A percentile compares a stretch with the other conserved stretches of the same genome.
phyloP scores from a whole-genome alignment of 1,284 basidiomycete genomes.

The Naganishia sp. region DNA sequence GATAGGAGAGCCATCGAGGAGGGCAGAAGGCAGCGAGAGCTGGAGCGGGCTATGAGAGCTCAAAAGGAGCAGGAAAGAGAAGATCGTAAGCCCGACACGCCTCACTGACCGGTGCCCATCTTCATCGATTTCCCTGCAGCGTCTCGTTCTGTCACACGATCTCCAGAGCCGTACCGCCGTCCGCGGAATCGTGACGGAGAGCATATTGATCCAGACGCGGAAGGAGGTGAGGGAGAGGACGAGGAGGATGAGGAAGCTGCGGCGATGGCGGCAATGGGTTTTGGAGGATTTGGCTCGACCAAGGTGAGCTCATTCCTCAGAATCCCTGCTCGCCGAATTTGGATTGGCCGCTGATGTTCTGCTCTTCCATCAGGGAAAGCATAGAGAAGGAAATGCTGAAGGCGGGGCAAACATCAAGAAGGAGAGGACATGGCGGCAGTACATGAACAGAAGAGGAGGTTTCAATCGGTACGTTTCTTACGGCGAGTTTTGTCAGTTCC shows the following conservation, averaged over 20 bases:
- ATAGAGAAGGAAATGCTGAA: constrained; percentile 56
- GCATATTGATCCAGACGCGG: constrained; percentile 46
- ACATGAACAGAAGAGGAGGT: constrained; percentile 72
- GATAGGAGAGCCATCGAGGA: constrained; percentile 49
- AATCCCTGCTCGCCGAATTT: not conserved
- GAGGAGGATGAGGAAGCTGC: constrained; percentile 65
- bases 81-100: constrained; percentile 10
- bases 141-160: constrained; percentile 14
- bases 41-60: constrained; percentile 27
- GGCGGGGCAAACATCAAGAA: constrained; percentile 78
- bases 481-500: not conserved
- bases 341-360: no score
- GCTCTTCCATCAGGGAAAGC: not conserved
- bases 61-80: constrained; percentile 18
- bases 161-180: constrained; percentile 23
- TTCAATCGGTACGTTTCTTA: constrained; percentile 69
- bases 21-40: constrained; percentile 49
- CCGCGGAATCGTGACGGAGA: constrained; percentile 14
- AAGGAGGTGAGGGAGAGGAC: constrained; percentile 69
- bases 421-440: constrained; percentile 87
- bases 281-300: constrained; percentile 82
- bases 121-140: not conserved
- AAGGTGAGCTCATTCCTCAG: constrained; percentile 62
- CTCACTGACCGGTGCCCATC: not conserved
- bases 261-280: constrained; percentile 82